phyloP scores from a whole-genome alignment of 208 protist genomes.

The Trypanosoma mega region DNA sequence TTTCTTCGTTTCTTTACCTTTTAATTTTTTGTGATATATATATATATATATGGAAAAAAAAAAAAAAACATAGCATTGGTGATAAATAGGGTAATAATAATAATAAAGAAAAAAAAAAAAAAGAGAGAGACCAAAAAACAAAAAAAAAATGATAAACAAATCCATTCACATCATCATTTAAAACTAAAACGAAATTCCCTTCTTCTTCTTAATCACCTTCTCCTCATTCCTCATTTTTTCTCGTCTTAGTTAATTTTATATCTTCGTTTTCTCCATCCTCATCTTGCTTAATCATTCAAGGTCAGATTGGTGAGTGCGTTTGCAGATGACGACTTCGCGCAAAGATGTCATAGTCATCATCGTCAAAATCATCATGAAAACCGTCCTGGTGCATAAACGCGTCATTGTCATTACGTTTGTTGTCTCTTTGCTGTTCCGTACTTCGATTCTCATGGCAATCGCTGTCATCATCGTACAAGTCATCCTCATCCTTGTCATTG shows the following conservation, averaged over 20 bases:
- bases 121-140: slow-evolving; percentile 12
- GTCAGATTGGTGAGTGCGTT: slow-evolving; percentile 25
- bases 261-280: background rate
- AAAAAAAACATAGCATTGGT: background rate
- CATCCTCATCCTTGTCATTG: slow-evolving; percentile 25
- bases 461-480: slow-evolving; percentile 17
- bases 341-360: slow-evolving; percentile 25
- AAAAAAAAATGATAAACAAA: slow-evolving; percentile 13
- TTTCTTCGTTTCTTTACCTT: no score
- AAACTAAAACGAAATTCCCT: background rate
- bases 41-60: slow-evolving; percentile 25
- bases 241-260: background rate
- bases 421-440: no score
- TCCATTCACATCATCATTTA: background rate
- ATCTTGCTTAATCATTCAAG: background rate
- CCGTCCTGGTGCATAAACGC: slow-evolving; percentile 7
- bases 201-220: background rate
- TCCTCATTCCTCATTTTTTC: background rate
- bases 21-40: no score
- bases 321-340: slow-evolving; percentile 12
- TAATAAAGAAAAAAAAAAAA: slow-evolving; percentile 8
- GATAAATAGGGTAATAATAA: slow-evolving; percentile 2
- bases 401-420: no score
- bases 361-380: slow-evolving; percentile 24
- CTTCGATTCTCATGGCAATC: no score